phyloP scores from a whole-genome alignment of 2,329 filamentous ascomycete species.

The Akanthomyces muscarius region DNA sequence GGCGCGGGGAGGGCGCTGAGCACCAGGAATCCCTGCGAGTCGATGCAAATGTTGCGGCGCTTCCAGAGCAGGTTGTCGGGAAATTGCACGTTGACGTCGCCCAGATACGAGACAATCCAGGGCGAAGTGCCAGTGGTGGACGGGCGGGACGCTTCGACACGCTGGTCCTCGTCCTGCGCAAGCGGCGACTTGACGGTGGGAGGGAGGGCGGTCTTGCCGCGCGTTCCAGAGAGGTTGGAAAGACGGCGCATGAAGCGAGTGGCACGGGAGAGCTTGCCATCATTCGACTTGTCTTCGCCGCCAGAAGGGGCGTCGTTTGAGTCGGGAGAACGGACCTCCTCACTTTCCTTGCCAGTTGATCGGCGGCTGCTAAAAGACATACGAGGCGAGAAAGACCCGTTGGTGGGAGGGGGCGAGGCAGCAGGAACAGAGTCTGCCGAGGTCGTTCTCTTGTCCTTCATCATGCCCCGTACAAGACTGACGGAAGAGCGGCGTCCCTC shows the following conservation, averaged over 20 bases:
- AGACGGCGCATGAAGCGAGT: constrained; percentile 57
- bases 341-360: constrained; percentile 37
- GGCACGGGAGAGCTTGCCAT: constrained; percentile 49
- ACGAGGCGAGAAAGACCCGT: constrained; percentile 50
- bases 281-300: constrained; percentile 43
- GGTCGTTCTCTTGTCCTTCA: constrained; percentile 55
- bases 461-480: constrained; percentile 56
- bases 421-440: constrained; percentile 43
- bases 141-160: constrained; percentile 25
- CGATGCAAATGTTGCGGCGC: constrained; percentile 80
- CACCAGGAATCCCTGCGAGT: constrained; percentile 77
- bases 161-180: constrained; percentile 25
- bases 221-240: constrained; percentile 48
- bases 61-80: constrained; percentile 97
- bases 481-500: constrained; percentile 54
- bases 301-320: constrained; percentile 44
- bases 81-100: constrained; percentile 95
- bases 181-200: constrained; percentile 27
- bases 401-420: constrained; percentile 33
- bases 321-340: constrained; percentile 37
- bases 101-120: constrained; percentile 63
- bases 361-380: constrained; percentile 47
- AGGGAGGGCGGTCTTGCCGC: constrained; percentile 34
- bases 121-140: constrained; percentile 30
- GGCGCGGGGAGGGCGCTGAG: constrained; percentile 61